A percentile compares a stretch with the other conserved stretches of the same genome.
Evolutionary conservation across 495 filamentous ascomycete genomes (phyloP).

Genomic region (Bacidia rubella): DNA sequence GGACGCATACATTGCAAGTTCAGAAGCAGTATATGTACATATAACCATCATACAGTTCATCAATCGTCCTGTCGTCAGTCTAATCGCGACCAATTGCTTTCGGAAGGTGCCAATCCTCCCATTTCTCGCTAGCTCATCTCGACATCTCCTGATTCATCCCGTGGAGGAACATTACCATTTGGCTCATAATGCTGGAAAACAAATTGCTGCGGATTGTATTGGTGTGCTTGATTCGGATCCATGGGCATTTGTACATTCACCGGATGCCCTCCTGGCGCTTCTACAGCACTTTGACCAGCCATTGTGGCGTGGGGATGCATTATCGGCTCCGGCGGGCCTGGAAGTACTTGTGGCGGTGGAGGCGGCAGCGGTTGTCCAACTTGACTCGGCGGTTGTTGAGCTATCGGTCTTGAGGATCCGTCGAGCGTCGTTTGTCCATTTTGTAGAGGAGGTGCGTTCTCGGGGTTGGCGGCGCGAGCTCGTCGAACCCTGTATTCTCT

Average conservation of each 20-base stretch:
- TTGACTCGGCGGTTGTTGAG: slow-evolving; percentile 28
- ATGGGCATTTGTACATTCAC: not conserved
- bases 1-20: too few relatives aligned
- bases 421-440: slow-evolving; percentile 43
- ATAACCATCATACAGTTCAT: too few relatives aligned
- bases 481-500: slow-evolving; percentile 58
- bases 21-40: too few relatives aligned
- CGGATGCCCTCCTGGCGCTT: not conserved
- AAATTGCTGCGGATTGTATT: slow-evolving; percentile 9
- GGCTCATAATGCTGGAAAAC: slow-evolving; percentile 19
- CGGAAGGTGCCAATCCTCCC: too few relatives aligned
- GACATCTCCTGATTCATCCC: slow-evolving; percentile 14
- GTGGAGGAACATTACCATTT: slow-evolving; percentile 6
- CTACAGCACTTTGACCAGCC: too few relatives aligned
- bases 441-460: slow-evolving; percentile 31
- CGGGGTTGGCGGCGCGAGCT: slow-evolving; percentile 34
- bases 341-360: not conserved
- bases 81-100: too few relatives aligned
- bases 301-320: too few relatives aligned
- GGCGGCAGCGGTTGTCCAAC: too few relatives aligned
- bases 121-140: slow-evolving; percentile 11
- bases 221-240: not conserved
- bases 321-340: slow-evolving; percentile 1
- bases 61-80: too few relatives aligned
- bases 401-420: slow-evolving; percentile 18